A percentile compares a stretch with the other conserved stretches of the same genome.
Conservation (phyloP, 2,329 filamentous ascomycete species). For the Cladosporium colombiae region DNA sequence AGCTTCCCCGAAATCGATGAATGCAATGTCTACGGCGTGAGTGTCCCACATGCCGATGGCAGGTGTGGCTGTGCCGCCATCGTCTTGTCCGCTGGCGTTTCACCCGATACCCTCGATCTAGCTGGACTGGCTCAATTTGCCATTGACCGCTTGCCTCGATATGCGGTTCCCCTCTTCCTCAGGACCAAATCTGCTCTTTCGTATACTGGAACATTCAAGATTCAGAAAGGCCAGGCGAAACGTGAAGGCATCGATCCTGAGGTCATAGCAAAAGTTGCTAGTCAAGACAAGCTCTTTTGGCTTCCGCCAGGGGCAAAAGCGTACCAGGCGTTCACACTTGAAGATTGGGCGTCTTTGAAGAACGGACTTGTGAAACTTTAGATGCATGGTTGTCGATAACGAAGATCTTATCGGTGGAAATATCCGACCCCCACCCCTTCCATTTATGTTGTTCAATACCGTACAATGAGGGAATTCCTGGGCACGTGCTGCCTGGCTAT, state of each 20-base stretch:
- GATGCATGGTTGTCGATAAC: not conserved
- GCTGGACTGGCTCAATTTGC: conserved; percentile 64
- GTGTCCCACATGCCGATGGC: conserved; percentile 77
- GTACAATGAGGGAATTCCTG: not conserved
- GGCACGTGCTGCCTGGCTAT: not conserved
- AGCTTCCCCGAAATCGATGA: conserved; percentile 67
- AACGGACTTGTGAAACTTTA: conserved; percentile 71
- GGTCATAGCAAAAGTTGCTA: conserved; percentile 50
- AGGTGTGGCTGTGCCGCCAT: conserved; percentile 79
- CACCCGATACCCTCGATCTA: conserved; percentile 50
- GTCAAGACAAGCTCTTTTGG: conserved; percentile 62
- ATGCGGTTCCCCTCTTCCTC: conserved; percentile 76
- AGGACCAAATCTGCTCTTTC: conserved; percentile 63
- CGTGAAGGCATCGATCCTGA: conserved; percentile 70
- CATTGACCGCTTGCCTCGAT: conserved; percentile 62
- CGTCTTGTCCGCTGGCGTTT: conserved; percentile 54
- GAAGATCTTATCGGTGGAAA: not conserved
- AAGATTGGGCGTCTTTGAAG: conserved; percentile 69
- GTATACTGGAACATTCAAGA: conserved; percentile 83
- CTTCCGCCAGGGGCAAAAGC: conserved; percentile 56
- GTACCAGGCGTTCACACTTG: conserved; percentile 67
- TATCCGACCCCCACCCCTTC: not conserved
- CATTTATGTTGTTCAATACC: not conserved
- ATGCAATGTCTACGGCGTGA: conserved; percentile 82
- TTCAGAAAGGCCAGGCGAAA: conserved; percentile 74